Evolutionary conservation across 495 filamentous ascomycete genomes (phyloP), one percentile per base, ranked within the genome.

Genomic region (Neurospora sp.): DNA sequence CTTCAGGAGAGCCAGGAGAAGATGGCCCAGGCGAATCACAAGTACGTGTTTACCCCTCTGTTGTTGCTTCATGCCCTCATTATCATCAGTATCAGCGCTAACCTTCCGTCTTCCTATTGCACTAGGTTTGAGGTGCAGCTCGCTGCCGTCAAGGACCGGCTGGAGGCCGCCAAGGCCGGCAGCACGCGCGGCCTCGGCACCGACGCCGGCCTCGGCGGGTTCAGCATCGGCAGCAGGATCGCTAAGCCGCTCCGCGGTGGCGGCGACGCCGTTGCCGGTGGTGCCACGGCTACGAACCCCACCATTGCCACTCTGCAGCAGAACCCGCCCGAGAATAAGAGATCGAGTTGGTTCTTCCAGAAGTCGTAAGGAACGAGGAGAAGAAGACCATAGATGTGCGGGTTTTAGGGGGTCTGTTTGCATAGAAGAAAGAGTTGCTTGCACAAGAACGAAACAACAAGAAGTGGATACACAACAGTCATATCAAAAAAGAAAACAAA

Each of bases 1-100:
- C 89, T 99, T 75, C 94, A 96, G 82, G 96, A 99, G 79, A 96
- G 92, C 77, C 96, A 98, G 83, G 96, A 98, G 83, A 99, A 98
- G 83, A 85, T 99, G 72, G 96, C 94, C 11, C 91, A 93, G 65
- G 94, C 96, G 16, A 99, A 97, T 80, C 94, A 98, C 81, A 89
- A 94, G 96, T 97, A 89, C 76, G 91, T 85, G 59, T 69, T 48
- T 68, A 71, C 69, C 70, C 72, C 61, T 74, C 69, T 14, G 16
- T 39, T 4, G 22, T 61, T 61, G 53, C 53, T 61, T 61, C 53
- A 61, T 31, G 53, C 53, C 53, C 53, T 61, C 53, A 61, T 61
- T 61, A 61, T 61, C 53, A 61, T 61, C 53, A 61, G 53, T 61
- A 61, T 61, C 53, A 61, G 53, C 53, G 53, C 53, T 61, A 61